phyloP scores from a whole-genome alignment of 106 monocot species.

The Phalaenopsis equestris region DNA sequence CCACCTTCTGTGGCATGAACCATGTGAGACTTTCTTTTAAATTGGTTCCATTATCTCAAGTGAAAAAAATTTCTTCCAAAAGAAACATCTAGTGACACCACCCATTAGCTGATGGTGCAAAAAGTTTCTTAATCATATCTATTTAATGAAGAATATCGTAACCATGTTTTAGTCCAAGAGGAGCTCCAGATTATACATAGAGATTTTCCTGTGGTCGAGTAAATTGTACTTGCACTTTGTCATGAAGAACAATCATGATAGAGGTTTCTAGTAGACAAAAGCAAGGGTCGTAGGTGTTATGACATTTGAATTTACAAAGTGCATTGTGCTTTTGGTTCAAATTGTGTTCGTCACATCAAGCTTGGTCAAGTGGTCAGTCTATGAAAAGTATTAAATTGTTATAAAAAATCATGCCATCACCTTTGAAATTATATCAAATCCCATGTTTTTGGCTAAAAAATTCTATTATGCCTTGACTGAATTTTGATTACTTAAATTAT shows the following conservation, averaged over 20 bases:
- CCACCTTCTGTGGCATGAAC: neutral
- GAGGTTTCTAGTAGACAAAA: neutral
- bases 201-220: neutral
- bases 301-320: neutral
- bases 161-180: neutral
- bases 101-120: neutral
- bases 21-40: neutral
- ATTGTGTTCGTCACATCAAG: neutral
- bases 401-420: no score
- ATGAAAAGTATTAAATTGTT: no score
- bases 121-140: neutral
- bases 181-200: neutral
- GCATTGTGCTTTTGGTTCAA: neutral
- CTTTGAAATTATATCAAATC: neutral
- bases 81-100: neutral
- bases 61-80: neutral
- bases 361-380: no score
- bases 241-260: neutral
- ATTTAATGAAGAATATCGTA: neutral
- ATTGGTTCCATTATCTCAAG: neutral
- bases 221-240: neutral
- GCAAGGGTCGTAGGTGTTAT: neutral
- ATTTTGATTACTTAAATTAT: neutral
- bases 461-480: neutral
- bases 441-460: neutral